Conservation (phyloP, 129 eudicot species). For the Tagetes erecta region DNA sequence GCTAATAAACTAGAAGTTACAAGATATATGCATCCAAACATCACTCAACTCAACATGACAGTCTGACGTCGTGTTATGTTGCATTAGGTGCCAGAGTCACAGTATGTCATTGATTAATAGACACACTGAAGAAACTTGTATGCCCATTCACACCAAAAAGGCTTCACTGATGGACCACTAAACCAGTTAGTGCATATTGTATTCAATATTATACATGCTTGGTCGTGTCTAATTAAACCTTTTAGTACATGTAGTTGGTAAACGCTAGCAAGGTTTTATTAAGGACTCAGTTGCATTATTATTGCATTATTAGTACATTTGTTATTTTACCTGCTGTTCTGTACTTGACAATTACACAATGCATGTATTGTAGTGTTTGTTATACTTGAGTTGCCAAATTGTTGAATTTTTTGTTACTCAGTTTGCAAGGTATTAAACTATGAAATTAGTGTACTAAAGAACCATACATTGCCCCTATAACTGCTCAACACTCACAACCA, state of each 20-base stretch:
- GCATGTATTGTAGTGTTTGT: not conserved
- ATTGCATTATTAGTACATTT: too few species aligned
- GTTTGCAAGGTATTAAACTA: not conserved
- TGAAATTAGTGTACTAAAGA: not conserved
- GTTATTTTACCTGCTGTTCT: not conserved
- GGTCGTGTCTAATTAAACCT: conserved; percentile 7
- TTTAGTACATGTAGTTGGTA: not conserved
- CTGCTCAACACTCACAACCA: not conserved
- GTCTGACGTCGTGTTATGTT: not conserved
- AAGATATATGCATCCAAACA: not conserved
- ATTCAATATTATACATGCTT: conserved; percentile 15
- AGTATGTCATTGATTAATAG: not conserved
- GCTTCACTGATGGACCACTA: conserved; percentile 23
- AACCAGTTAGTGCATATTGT: not conserved
- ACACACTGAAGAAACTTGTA: conserved; percentile 1
- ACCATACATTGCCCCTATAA: not conserved
- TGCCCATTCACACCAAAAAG: conserved; percentile 15
- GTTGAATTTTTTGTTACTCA: not conserved
- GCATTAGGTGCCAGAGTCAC: not conserved
- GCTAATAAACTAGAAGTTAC: not conserved
- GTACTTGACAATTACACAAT: not conserved
- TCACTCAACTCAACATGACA: not conserved
- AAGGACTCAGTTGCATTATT: not conserved
- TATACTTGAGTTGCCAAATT: not conserved
- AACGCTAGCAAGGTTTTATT: not conserved